Percentiles rank a stretch among this genome's conserved stretches.
Evolutionary conservation across 129 eudicot genomes (phyloP).

Genomic region (Deinandra increscens): DNA sequence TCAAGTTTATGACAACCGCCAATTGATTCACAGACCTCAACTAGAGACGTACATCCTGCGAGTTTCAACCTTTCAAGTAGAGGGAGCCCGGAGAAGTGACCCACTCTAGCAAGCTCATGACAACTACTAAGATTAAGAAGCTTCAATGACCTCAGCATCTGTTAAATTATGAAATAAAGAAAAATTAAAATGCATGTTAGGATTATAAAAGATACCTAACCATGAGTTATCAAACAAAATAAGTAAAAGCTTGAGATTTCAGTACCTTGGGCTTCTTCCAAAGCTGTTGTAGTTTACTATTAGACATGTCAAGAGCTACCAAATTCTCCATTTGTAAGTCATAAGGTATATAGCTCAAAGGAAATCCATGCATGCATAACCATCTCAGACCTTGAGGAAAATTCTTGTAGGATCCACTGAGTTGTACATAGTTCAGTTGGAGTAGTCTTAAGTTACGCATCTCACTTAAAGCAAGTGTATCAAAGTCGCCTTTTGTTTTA

Average conservation of each 20-base stretch:
- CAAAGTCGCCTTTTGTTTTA: background rate
- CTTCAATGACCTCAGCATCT: conserved; percentile 29
- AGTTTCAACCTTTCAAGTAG: conserved; percentile 20
- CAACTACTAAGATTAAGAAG: conserved; percentile 23
- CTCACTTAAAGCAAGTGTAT: conserved; percentile 21
- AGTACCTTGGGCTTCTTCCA: conserved; percentile 25
- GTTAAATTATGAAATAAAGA: too few relatives aligned
- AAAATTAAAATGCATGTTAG: background rate
- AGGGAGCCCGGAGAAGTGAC: conserved; percentile 24
- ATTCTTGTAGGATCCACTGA: conserved; percentile 22
- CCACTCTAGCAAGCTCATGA: conserved; percentile 20
- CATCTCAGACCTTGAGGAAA: conserved; percentile 30
- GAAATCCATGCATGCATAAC: conserved; percentile 37
- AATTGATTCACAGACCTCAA: conserved; percentile 22
- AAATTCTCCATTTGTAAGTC: conserved; percentile 20
- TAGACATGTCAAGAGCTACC: conserved; percentile 24
- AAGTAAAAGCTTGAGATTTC: background rate
- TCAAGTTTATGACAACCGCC: background rate
- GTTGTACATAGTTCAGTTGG: conserved; percentile 29
- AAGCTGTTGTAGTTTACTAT: conserved; percentile 10
- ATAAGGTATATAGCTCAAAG: conserved; percentile 21
- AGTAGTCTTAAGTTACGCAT: conserved; percentile 28
- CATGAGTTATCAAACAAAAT: background rate
- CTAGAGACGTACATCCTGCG: conserved; percentile 6
- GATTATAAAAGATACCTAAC: background rate